Evolutionary conservation across 2,329 filamentous ascomycete genomes (phyloP).

Genomic region (Ustulina deusta): DNA sequence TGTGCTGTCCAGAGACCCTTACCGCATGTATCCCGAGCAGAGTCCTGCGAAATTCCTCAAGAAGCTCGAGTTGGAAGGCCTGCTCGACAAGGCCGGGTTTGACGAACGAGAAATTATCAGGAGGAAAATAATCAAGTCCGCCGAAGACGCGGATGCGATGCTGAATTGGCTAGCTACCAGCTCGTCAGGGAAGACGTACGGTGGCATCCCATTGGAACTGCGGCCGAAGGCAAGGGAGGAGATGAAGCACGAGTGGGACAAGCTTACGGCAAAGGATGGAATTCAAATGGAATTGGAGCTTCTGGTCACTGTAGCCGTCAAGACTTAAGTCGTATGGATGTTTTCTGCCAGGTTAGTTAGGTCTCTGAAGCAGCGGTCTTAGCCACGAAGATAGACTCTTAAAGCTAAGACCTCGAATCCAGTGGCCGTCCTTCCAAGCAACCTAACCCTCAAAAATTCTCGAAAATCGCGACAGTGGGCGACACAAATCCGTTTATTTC

Average conservation of each 20-base stretch:
- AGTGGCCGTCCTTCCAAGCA: too few relatives aligned
- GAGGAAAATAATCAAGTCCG: slow-evolving; percentile 46
- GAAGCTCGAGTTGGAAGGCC: slow-evolving; percentile 39
- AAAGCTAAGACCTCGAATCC: too few relatives aligned
- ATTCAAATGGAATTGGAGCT: slow-evolving; percentile 51
- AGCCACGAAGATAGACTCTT: too few relatives aligned
- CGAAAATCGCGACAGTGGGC: too few relatives aligned
- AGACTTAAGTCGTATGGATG: slow-evolving; percentile 9
- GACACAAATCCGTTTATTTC: too few relatives aligned
- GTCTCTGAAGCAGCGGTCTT: neutral
- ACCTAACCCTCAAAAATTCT: too few relatives aligned
- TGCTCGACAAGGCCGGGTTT: slow-evolving; percentile 44
- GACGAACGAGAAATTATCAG: slow-evolving; percentile 38
- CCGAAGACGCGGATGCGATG: slow-evolving; percentile 44
- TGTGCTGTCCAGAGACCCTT: slow-evolving; percentile 46
- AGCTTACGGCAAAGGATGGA: slow-evolving; percentile 44
- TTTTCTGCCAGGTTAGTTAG: neutral
- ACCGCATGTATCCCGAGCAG: slow-evolving; percentile 43
- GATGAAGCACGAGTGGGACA: slow-evolving; percentile 50
- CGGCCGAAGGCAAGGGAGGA: slow-evolving; percentile 46
- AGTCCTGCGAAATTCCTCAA: slow-evolving; percentile 45
- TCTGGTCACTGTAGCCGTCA: slow-evolving; percentile 43
- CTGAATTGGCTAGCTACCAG: slow-evolving; percentile 51
- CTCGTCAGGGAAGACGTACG: slow-evolving; percentile 51
- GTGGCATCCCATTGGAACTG: slow-evolving; percentile 48